Percentiles rank a stretch among this genome's conserved stretches.
These are phyloP conservation scores for Conringia planisiliqua DNA, from an alignment of 345 rosid genomes.

Conservation along the genomic window DNA sequence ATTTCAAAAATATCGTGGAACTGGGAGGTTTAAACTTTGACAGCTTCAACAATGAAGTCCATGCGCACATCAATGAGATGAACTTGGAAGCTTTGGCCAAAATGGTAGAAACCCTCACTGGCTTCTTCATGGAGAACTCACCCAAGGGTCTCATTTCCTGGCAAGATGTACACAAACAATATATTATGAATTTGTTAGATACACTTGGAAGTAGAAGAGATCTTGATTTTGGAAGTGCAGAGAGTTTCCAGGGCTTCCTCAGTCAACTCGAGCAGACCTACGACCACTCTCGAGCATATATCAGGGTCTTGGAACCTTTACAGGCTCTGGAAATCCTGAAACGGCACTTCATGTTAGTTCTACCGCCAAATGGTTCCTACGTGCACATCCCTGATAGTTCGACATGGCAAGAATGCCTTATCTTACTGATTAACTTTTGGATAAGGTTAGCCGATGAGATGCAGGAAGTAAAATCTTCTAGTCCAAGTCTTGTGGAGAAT, in stretches of 20 bases:
- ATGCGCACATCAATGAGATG: conserved; percentile 48
- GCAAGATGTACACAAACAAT: conserved; percentile 74
- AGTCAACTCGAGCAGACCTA: conserved; percentile 66
- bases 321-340: conserved; percentile 65
- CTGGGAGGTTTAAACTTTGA: conserved; percentile 63
- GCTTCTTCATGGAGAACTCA: conserved; percentile 40
- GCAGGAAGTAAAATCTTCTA: conserved; percentile 50
- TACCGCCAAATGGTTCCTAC: conserved; percentile 43
- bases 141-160: conserved; percentile 55
- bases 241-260: conserved; percentile 59
- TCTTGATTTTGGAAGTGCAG: conserved; percentile 56
- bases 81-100: conserved; percentile 79
- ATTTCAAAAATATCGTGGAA: conserved; percentile 77
- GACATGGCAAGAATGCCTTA: conserved; percentile 89
- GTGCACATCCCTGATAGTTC: conserved; percentile 73
- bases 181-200: conserved; percentile 48
- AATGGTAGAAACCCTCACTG: conserved; percentile 58
- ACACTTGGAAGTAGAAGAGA: conserved; percentile 46
- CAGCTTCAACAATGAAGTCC: conserved; percentile 62
- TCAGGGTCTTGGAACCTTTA: conserved; percentile 57
- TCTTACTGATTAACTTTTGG: conserved; percentile 75
- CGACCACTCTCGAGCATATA: conserved; percentile 48
- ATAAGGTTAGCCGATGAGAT: conserved; percentile 73
- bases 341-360: conserved; percentile 47
- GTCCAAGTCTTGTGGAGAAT: conserved; percentile 32